Conservation (phyloP, 1,139 yeast species). For the Suzukiozyma palmioleophila region DNA sequence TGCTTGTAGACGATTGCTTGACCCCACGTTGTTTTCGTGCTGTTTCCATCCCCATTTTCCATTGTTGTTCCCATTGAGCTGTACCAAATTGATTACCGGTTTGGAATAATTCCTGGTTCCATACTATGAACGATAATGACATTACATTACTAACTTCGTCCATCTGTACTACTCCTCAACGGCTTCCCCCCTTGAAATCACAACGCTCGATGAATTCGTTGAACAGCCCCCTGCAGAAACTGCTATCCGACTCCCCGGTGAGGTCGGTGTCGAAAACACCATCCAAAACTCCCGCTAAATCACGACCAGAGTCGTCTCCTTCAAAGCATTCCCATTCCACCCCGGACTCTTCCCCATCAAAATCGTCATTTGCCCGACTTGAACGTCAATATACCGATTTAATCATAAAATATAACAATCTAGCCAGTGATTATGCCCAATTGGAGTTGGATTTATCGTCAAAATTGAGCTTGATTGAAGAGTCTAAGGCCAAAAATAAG, state of each 20-base stretch:
- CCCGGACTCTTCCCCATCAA: background rate
- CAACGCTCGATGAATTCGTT: constrained; percentile 9
- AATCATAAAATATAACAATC: constrained; percentile 17
- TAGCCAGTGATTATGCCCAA: constrained; percentile 18
- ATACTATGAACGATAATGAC: constrained; percentile 2
- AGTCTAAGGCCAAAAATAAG: constrained; percentile 15
- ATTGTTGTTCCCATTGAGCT: too few species aligned
- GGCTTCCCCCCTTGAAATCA: constrained; percentile 6
- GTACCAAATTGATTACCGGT: too few species aligned
- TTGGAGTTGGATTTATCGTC: constrained; percentile 19
- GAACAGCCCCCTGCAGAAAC: constrained; percentile 4
- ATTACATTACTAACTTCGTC: constrained; percentile 1
- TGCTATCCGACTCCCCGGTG: background rate
- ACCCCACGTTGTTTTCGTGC: too few species aligned
- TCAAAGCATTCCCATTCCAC: background rate
- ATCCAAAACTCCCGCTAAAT: background rate
- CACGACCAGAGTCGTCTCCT: constrained; percentile 2
- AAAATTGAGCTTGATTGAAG: constrained; percentile 16
- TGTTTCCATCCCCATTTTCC: too few species aligned
- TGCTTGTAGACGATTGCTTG: too few species aligned
- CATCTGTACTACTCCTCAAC: constrained; percentile 1
- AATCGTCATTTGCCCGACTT: constrained; percentile 9
- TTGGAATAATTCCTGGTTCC: background rate
- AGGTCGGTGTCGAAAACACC: background rate
- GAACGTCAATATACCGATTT: constrained; percentile 29